These are phyloP conservation scores for Candida jianshihensis DNA, from an alignment of 805 yeast genomes.

Conservation along the genomic window DNA sequence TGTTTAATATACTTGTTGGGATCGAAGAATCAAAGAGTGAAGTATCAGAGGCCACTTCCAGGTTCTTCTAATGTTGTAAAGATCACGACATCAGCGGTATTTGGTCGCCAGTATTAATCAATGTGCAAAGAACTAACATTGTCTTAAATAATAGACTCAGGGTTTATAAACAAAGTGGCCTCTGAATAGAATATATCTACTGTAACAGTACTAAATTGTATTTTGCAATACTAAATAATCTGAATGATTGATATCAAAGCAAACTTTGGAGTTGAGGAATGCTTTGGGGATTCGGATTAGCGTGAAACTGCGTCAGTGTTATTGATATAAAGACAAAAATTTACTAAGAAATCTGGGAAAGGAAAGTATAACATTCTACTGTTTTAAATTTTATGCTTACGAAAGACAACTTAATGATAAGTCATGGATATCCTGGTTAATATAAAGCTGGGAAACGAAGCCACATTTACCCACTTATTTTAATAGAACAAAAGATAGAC, in stretches of 20 bases:
- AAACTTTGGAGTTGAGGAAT: conserved; percentile 56
- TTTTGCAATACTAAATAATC: conserved; percentile 45
- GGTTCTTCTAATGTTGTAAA: conserved; percentile 1
- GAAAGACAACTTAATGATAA: too few species aligned
- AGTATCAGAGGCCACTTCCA: conserved; percentile 2
- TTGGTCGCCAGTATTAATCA: neutral
- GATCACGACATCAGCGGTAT: conserved; percentile 19
- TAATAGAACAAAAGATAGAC: too few species aligned
- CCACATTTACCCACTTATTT: neutral
- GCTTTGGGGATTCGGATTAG: too few species aligned
- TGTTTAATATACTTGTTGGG: too few species aligned
- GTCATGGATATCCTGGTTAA: too few species aligned
- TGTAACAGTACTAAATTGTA: conserved; percentile 64
- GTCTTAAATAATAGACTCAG: neutral
- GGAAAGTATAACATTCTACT: too few species aligned
- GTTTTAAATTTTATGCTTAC: too few species aligned
- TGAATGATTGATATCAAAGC: conserved; percentile 46
- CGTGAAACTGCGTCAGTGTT: too few species aligned
- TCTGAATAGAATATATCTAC: conserved; percentile 58
- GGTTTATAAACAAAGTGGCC: conserved; percentile 49
- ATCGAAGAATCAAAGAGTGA: neutral
- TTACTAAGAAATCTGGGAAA: too few species aligned
- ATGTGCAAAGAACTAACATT: neutral
- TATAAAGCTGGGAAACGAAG: too few species aligned
- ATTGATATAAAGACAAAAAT: too few species aligned